These are phyloP conservation scores for Trametes hirsuta DNA, from an alignment of 1,284 basidiomycete species.

Conservation along the genomic window DNA sequence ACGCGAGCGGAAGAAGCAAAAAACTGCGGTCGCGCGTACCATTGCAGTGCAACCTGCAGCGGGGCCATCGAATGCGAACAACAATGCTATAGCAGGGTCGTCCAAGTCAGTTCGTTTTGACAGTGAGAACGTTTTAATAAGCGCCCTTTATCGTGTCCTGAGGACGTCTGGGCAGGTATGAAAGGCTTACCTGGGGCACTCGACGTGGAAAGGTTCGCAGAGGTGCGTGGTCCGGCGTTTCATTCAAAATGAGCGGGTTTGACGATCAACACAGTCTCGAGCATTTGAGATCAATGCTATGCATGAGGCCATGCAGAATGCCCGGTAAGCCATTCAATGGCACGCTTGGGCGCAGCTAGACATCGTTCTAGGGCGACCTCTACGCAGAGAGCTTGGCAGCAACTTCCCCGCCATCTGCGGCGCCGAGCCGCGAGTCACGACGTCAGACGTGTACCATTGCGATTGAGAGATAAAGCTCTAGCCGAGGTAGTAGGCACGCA, in stretches of 20 bases:
- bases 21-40: slow-evolving; percentile 62
- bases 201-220: slow-evolving; percentile 86
- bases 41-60: slow-evolving; percentile 59
- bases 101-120: slow-evolving; percentile 45
- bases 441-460: slow-evolving; percentile 83
- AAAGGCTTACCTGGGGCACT: slow-evolving; percentile 72
- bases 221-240: slow-evolving; percentile 50
- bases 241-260: not conserved
- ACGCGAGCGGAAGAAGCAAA: slow-evolving; percentile 70
- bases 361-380: slow-evolving; percentile 44
- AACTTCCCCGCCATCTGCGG: slow-evolving; percentile 85
- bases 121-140: slow-evolving; percentile 34
- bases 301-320: slow-evolving; percentile 81
- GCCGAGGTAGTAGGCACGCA: slow-evolving; percentile 62
- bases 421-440: slow-evolving; percentile 93
- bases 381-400: slow-evolving; percentile 87
- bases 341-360: not conserved
- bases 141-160: no score
- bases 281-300: slow-evolving; percentile 88
- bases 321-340: slow-evolving; percentile 52
- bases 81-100: slow-evolving; percentile 41
- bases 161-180: slow-evolving; percentile 43
- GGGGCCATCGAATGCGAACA: slow-evolving; percentile 23
- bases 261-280: slow-evolving; percentile 60
- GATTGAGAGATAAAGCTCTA: slow-evolving; percentile 77